Evolutionary conservation across 179 eudicot genomes (phyloP), one percentile per base, ranked within the genome.

Genomic region (Beta macrorhiza): DNA sequence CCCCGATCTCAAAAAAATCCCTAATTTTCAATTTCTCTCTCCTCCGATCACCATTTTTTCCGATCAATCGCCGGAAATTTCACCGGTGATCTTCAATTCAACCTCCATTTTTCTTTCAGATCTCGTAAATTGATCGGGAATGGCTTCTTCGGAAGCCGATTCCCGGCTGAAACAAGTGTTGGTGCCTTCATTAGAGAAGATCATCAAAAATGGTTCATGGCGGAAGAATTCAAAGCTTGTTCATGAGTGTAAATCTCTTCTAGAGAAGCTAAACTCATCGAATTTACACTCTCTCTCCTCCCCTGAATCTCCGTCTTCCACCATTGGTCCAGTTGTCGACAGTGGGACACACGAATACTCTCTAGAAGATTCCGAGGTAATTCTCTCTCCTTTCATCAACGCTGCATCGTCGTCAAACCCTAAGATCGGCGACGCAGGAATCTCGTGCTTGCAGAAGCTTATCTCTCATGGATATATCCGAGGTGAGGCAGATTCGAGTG

Each of bases 111-210:
- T 55, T 12, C 63, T 7, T 53, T 16, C 74, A 78, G 84, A 81
- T 78, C 84, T 75, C 59, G 61, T 1, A 44, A 58, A 51, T 58
- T 44, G 44, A 25, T 47, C 84, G 90, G 93, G 93, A 87, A 93
- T 95, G 98, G 97, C 98, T 91, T 95, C 97, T 77, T 47, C 93
- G 93, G 98, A 93, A 89, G 93, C 98, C 88, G 91, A 93, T 87
- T 92, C 99, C 91, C 94, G 97, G 57, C 91, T 93, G 17, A 87
- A 84, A 68, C 88, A 85, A 79, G 86, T 91, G 71, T 75, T 95
- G 32, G 52, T 85, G 81, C 98, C 99, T 6, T 77, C 94, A 67
- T 82, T 95, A 12, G 93, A 93, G 55, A 93, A 89, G 84, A 90
- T 95, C 86, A 90, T 93, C 84, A 95, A 92, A 56, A 93, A 88